phyloP scores from a whole-genome alignment of 768 basidiomycete genomes.

The Amanita pallidorosea region DNA sequence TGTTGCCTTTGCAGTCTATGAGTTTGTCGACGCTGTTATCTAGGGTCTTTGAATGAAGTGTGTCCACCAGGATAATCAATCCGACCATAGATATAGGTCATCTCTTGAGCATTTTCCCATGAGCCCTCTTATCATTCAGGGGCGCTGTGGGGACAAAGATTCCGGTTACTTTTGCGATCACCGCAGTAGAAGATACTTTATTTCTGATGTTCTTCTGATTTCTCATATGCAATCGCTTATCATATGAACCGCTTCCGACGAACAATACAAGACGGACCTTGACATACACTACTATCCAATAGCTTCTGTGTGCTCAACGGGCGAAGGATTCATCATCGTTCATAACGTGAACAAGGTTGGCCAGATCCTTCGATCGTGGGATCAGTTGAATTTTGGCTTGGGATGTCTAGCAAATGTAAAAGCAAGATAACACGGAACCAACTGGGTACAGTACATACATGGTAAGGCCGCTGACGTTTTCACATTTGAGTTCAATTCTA shows the following conservation, averaged over 20 bases:
- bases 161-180: too few species aligned
- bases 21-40: too few species aligned
- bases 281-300: background rate
- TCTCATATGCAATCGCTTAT: background rate
- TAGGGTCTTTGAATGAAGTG: too few species aligned
- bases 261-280: background rate
- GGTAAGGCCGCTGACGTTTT: conserved; percentile 1
- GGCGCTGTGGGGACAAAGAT: too few species aligned
- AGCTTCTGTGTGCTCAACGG: background rate
- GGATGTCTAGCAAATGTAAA: background rate
- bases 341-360: background rate
- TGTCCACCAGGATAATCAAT: too few species aligned
- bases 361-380: background rate
- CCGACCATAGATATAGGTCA: too few species aligned
- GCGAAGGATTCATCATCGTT: background rate
- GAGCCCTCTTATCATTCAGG: too few species aligned
- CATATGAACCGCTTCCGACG: background rate
- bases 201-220: too few species aligned
- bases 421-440: background rate
- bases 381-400: background rate
- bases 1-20: too few species aligned
- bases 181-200: too few species aligned
- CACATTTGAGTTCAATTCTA: conserved; percentile 12
- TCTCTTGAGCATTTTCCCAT: too few species aligned
- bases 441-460: background rate